Base-by-base conservation (phyloP, 257 asterid genomes). In the Eustoma russellianum region DNA sequence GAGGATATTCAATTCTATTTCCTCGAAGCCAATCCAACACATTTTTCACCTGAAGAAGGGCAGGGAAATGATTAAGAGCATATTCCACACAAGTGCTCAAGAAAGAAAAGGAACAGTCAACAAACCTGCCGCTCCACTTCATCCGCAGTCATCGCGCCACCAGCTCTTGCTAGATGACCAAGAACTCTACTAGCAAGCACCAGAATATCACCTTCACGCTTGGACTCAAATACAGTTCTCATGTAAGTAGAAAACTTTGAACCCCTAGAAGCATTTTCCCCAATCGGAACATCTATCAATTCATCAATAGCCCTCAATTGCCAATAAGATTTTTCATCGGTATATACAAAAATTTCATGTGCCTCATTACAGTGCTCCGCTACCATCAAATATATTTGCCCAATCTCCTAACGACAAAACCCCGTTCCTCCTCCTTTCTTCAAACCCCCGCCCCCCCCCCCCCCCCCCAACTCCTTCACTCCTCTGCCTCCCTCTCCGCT, bases 101-200 rank as follows among this genome's bases (percentile, higher is more conserved):
- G 53, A 48, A 55, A 50, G 18, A 63, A 56, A 33, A 46, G 51
- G 45, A 59, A 46, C 57, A 57, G 49, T 60, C 41, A 53, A 59
- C 74, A 34, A 69, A 92, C 99, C 88, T 88, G 88, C 54, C 79
- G 75, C 72, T 92, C 99, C 70, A 92, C 94, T 81, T 92, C 99
- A 79, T 92, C 99, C 11, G 99, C 95, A 38, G 99, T 85, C 95
- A 85, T 88, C 56, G 97, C 97, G 66, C 99, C 97, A 57, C 99
- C 99, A 68, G 97, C 95, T 78, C 97, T 81, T 56, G 99, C 99
- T 58, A 92, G 79, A 77, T 92, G 99, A 51, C 99, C 97, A 52
- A 92, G 74, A 67, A 88, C 99, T 77, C 66, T 73, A 76, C 99
- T 92, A 57, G 97, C 93, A 76, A 78, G 77, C 55, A 85, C 82